phyloP scores from a whole-genome alignment of 306 rosid genomes.

The Coriaria nepalensis region DNA sequence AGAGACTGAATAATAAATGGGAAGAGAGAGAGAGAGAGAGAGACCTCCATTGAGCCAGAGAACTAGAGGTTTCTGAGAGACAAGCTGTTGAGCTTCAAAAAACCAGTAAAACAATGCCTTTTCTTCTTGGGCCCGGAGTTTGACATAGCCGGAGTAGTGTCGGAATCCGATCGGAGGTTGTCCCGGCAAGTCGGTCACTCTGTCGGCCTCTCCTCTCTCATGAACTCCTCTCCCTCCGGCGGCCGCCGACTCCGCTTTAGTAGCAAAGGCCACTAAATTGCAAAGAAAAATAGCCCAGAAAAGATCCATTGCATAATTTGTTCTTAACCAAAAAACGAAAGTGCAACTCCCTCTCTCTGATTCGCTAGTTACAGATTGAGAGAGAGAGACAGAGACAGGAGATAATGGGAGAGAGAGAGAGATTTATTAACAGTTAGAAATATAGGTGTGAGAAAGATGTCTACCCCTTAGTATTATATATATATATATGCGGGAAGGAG shows the following conservation, averaged over 20 bases:
- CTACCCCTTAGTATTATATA: no score
- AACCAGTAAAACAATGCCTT: constrained; percentile 70
- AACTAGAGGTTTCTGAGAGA: constrained; percentile 36
- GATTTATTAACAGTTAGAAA: not conserved
- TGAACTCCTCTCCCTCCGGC: not conserved
- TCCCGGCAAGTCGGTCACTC: constrained; percentile 40
- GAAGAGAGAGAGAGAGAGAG: not conserved
- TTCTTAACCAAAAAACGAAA: not conserved
- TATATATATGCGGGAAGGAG: not conserved
- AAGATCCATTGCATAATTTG: not conserved
- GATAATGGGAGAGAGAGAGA: not conserved
- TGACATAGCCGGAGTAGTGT: constrained; percentile 53
- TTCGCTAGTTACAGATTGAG: no score
- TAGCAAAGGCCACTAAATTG: not conserved
- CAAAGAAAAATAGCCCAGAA: no score
- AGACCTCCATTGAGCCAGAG: constrained; percentile 74
- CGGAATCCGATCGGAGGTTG: constrained; percentile 41
- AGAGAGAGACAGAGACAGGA: not conserved
- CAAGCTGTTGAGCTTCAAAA: constrained; percentile 39
- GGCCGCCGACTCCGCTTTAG: no score
- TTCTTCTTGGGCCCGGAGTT: constrained; percentile 13
- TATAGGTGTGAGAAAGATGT: no score
- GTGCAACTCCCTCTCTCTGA: not conserved
- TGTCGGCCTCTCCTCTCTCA: not conserved
- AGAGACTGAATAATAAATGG: not conserved